Base-by-base conservation (phyloP, 148 eudicot species). In the Rhododendron vialii region DNA sequence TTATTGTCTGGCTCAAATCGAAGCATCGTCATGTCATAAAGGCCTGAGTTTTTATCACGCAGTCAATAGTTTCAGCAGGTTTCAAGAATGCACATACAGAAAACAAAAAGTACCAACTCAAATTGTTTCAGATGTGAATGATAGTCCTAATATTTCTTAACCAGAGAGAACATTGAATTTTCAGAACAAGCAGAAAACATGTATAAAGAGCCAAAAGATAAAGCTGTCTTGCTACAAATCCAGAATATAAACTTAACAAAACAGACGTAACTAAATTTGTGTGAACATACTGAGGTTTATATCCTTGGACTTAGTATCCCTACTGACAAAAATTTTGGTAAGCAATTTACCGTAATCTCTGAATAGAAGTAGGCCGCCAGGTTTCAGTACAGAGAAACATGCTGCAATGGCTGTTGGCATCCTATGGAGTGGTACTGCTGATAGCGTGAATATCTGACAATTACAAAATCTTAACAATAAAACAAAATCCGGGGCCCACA, bases 1-100 rank as follows among this genome's bases (percentile, higher is more conserved):
- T 90, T 91, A 89, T 93, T 93, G 55, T 92, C 93, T n/a, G 93
- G 92, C 82, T 91, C 93, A 88, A 95, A 97, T 81, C 99, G 93
- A 84, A 97, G 95, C 99, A 97, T 95, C 59, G 96, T 97, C 99
- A 95, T 97, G 90, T 97, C 99, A 91, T 94, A 97, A 77, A 95
- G 95, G 45, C 98, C 99, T 97, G 94, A 84, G 78, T 76, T 85
- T 75, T 48, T 76, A 87, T 69, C 45, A 83, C 51, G 65, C 35
- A 75, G 69, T 50, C 14, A 4, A 86, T 7, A 84, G 2, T 33
- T 73, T 61, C 83, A 85, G 87, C 57, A 82, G 63, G 76, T 53
- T 73, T 26, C 82, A 30, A 82, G 51, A 18, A 30, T 9, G 14
- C 14, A 30, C 6, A 20, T 30, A 71, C 30, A 33, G 10, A 38